phyloP scores from a whole-genome alignment of 495 filamentous ascomycete genomes.

The Xylaria intraflava region DNA sequence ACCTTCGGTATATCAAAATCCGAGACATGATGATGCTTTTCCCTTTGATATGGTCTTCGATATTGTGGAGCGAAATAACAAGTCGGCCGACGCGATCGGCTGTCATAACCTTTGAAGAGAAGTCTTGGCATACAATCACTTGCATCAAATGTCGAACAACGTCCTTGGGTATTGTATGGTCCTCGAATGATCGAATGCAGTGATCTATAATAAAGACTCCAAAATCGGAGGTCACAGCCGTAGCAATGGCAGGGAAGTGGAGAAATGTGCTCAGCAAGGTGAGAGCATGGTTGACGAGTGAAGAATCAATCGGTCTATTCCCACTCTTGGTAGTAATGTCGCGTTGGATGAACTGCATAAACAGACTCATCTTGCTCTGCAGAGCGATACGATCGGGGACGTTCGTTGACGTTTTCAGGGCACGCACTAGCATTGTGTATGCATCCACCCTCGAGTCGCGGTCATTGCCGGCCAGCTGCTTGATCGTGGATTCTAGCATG shows the following conservation, averaged over 20 bases:
- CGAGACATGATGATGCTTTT: slow-evolving; percentile 69
- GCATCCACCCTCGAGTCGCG: slow-evolving; percentile 70
- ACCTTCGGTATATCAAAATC: slow-evolving; percentile 65
- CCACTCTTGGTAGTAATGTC: slow-evolving; percentile 56
- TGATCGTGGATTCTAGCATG: slow-evolving; percentile 78
- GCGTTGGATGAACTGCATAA: slow-evolving; percentile 72
- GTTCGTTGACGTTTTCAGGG: slow-evolving; percentile 70
- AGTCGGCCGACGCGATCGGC: slow-evolving; percentile 57
- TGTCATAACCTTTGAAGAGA: slow-evolving; percentile 66
- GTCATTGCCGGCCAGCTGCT: slow-evolving; percentile 67
- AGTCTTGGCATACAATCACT: slow-evolving; percentile 69
- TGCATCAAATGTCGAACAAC: slow-evolving; percentile 71
- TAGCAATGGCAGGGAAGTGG: slow-evolving; percentile 57
- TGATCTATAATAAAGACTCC: slow-evolving; percentile 72
- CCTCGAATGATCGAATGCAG: slow-evolving; percentile 59
- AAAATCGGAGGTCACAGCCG: slow-evolving; percentile 66
- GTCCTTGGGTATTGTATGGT: slow-evolving; percentile 58
- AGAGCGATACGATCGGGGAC: slow-evolving; percentile 64
- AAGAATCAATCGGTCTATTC: slow-evolving; percentile 49
- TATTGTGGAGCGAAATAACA: slow-evolving; percentile 57
- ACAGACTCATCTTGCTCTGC: slow-evolving; percentile 62
- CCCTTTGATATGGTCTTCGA: slow-evolving; percentile 69
- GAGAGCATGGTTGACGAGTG: slow-evolving; percentile 66
- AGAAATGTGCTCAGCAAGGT: slow-evolving; percentile 68
- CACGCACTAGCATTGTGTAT: slow-evolving; percentile 71